phyloP scores from a whole-genome alignment of 2,329 filamentous ascomycete genomes.

The Nothophaeocryptopus gaeumannii region DNA sequence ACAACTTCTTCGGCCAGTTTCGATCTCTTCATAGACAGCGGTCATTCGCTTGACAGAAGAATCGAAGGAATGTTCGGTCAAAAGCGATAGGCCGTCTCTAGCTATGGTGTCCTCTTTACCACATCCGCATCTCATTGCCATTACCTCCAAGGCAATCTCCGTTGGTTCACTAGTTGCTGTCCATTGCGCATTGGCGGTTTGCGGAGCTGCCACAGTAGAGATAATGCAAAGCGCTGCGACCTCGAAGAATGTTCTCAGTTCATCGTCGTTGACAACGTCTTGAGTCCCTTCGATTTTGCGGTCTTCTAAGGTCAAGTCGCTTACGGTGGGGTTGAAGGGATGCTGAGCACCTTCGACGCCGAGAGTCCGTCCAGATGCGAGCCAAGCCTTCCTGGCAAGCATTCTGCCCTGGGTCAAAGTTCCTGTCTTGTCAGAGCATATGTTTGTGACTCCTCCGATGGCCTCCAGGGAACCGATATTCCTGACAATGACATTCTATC shows the following conservation, averaged over 20 bases:
- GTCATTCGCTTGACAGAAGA: conserved; percentile 37
- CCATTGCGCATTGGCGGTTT: conserved; percentile 54
- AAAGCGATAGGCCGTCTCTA: conserved; percentile 17
- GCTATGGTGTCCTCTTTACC: conserved; percentile 25
- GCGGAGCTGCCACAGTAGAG: conserved; percentile 52
- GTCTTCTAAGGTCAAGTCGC: conserved; percentile 17
- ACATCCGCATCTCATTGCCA: conserved; percentile 60
- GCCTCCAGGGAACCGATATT: conserved; percentile 64
- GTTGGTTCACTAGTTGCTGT: conserved; percentile 64
- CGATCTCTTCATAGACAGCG: conserved; percentile 26
- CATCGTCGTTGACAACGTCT: conserved; percentile 46
- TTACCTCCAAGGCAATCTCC: conserved; percentile 71
- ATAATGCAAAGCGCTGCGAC: conserved; percentile 64
- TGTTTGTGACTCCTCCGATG: conserved; percentile 62
- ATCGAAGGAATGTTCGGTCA: conserved; percentile 35
- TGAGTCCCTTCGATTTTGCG: conserved; percentile 10
- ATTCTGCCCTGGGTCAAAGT: conserved; percentile 57
- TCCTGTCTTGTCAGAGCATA: conserved; percentile 69
- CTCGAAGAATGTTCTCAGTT: conserved; percentile 53
- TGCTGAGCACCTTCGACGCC: conserved; percentile 55
- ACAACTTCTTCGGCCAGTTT: conserved; percentile 17
- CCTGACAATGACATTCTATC: conserved; percentile 62
- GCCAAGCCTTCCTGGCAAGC: conserved; percentile 60
- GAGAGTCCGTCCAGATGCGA: conserved; percentile 57
- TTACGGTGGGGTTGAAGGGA: conserved; percentile 53